Conservation (phyloP, 1,284 basidiomycete species). For the Apiotrichum montevideense region DNA sequence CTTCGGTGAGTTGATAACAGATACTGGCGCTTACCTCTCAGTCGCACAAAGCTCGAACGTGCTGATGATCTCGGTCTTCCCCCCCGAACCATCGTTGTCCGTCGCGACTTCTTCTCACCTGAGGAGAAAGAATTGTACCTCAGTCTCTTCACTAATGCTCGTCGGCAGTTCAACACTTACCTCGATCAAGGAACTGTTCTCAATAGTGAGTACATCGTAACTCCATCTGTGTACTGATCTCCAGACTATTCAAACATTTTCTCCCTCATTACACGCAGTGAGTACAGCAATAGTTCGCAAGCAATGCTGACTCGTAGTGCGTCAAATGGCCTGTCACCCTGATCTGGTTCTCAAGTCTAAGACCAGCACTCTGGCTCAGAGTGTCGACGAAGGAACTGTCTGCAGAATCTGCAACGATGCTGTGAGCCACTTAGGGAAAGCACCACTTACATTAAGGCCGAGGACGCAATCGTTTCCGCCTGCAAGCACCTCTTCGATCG, state of each 20-base stretch:
- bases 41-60: slow-evolving; percentile 66
- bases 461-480: slow-evolving; percentile 90
- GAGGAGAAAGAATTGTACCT: slow-evolving; percentile 95
- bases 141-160: slow-evolving; percentile 86
- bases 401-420: slow-evolving; percentile 96
- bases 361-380: slow-evolving; percentile 66
- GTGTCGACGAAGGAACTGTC: slow-evolving; percentile 61
- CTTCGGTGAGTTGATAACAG: slow-evolving; percentile 53
- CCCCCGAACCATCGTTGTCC: slow-evolving; percentile 82
- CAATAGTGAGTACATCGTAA: slow-evolving; percentile 57
- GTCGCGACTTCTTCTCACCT: slow-evolving; percentile 88
- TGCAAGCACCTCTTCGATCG: slow-evolving; percentile 69
- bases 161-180: slow-evolving; percentile 85
- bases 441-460: slow-evolving; percentile 49
- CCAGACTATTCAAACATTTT: slow-evolving; percentile 95
- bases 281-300: slow-evolving; percentile 13
- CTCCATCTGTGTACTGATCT: background rate
- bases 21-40: background rate
- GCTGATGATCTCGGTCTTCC: slow-evolving; percentile 98
- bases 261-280: slow-evolving; percentile 50
- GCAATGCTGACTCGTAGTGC: slow-evolving; percentile 55
- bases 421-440: slow-evolving; percentile 44
- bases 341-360: slow-evolving; percentile 77
- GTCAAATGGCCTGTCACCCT: slow-evolving; percentile 87
- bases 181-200: slow-evolving; percentile 83